Evolutionary conservation across 306 rosid species (phyloP).

Genomic region (Erythrophleum fordii): DNA sequence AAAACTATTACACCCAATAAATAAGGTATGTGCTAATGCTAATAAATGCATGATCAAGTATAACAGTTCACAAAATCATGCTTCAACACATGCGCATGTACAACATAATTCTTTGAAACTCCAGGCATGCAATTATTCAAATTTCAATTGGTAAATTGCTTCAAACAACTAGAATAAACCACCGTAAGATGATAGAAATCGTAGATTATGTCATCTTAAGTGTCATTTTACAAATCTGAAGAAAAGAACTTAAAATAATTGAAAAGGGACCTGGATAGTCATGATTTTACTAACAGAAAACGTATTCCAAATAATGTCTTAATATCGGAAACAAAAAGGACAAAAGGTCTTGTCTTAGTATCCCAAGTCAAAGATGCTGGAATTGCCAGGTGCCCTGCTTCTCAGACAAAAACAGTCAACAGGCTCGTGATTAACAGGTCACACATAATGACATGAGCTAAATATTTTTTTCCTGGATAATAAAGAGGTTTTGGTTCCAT

Average conservation of each 20-base stretch:
- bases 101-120: not conserved
- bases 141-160: constrained; percentile 11
- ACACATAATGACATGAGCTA: not conserved
- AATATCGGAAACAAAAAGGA: not conserved
- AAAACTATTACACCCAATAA: not conserved
- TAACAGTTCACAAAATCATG: constrained; percentile 2
- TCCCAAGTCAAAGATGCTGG: not conserved
- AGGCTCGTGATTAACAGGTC: not conserved
- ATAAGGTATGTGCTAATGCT: not conserved
- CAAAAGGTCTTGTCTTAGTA: not conserved
- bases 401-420: not conserved
- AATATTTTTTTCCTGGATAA: not conserved
- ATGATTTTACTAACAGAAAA: not conserved
- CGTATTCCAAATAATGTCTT: not conserved
- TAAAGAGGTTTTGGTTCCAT: not conserved
- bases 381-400: not conserved
- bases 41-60: not conserved
- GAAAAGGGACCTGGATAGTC: not conserved
- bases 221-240: not conserved
- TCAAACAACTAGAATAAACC: not conserved
- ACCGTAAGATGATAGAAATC: not conserved
- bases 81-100: not conserved
- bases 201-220: not conserved
- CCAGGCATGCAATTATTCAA: not conserved
- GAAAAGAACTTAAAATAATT: not conserved